Evolutionary conservation across 495 filamentous ascomycete species (phyloP).

Genomic region (Neurospora sp.): DNA sequence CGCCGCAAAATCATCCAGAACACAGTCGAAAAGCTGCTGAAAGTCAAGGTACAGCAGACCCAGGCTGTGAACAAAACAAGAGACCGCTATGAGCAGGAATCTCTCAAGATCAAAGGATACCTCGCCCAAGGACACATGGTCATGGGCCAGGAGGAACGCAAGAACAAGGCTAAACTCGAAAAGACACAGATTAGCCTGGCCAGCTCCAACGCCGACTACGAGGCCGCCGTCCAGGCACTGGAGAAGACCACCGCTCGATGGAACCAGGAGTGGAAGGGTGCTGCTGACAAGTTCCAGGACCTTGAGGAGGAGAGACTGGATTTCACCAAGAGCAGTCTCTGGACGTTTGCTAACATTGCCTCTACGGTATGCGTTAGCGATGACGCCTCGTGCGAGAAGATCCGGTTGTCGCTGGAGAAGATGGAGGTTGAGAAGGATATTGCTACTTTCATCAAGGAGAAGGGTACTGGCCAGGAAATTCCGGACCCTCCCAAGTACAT

Average conservation of each 20-base stretch:
- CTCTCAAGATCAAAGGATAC: slow-evolving; percentile 95
- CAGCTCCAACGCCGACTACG: slow-evolving; percentile 84
- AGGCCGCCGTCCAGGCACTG: slow-evolving; percentile 80
- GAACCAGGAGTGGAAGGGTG: slow-evolving; percentile 97
- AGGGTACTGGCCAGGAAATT: slow-evolving; percentile 88
- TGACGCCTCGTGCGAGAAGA: slow-evolving; percentile 93
- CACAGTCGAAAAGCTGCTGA: slow-evolving; percentile 86
- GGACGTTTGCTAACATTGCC: slow-evolving; percentile 96
- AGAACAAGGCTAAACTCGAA: slow-evolving; percentile 97
- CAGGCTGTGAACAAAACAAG: slow-evolving; percentile 87
- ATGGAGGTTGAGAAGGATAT: slow-evolving; percentile 98
- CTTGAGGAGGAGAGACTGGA: slow-evolving; percentile 95
- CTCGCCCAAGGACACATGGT: slow-evolving; percentile 99
- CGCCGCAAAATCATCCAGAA: slow-evolving; percentile 90
- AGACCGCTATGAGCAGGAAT: slow-evolving; percentile 94
- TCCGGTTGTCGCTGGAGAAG: slow-evolving; percentile 86
- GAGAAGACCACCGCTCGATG: slow-evolving; percentile 92
- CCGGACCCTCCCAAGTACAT: slow-evolving; percentile 96
- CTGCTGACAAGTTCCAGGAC: slow-evolving; percentile 99
- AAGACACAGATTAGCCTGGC: slow-evolving; percentile 96
- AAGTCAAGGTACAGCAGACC: slow-evolving; percentile 87
- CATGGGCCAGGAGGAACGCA: slow-evolving; percentile 97
- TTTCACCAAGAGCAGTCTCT: slow-evolving; percentile 92
- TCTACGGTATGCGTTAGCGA: slow-evolving; percentile 99
- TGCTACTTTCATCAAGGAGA: slow-evolving; percentile 74